Conservation (phyloP, 108 stramenopile genomes). For the Cyclotella atomus region DNA sequence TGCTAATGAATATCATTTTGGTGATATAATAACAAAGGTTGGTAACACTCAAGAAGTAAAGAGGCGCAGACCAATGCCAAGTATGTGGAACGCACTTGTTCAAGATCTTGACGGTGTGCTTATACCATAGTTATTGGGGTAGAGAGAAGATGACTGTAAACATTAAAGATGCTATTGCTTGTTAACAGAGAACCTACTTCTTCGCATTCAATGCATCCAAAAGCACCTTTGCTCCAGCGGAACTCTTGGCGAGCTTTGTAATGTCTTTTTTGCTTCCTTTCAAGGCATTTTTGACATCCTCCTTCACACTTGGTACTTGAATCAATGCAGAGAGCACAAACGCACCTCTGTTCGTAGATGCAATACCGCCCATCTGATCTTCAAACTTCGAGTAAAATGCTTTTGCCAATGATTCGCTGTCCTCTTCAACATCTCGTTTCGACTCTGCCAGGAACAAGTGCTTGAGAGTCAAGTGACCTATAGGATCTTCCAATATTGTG, state of each 20-base stretch:
- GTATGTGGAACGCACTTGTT: constrained; percentile 17
- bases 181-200: neutral
- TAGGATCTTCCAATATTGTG: constrained; percentile 75
- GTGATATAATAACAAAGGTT: constrained; percentile 27
- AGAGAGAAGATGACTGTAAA: too few species aligned
- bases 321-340: constrained; percentile 77
- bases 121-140: constrained; percentile 1
- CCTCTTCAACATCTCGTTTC: constrained; percentile 37
- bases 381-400: constrained; percentile 53
- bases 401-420: constrained; percentile 43
- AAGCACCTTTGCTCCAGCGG: constrained; percentile 68
- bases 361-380: constrained; percentile 54
- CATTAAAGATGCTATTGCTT: too few species aligned
- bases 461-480: constrained; percentile 78
- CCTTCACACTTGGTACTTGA: constrained; percentile 55
- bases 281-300: constrained; percentile 47
- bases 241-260: constrained; percentile 44
- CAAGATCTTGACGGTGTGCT: constrained; percentile 28
- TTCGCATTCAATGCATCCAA: constrained; percentile 51
- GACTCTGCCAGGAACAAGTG: constrained; percentile 67
- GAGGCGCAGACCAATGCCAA: constrained; percentile 10
- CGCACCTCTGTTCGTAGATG: constrained; percentile 73
- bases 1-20: constrained; percentile 26
- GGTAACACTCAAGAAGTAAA: constrained; percentile 15
- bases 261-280: constrained; percentile 45